Evolutionary conservation across 176 grass and related monocot species (phyloP).

Genomic region (Ampelocalamus luodianensis): DNA sequence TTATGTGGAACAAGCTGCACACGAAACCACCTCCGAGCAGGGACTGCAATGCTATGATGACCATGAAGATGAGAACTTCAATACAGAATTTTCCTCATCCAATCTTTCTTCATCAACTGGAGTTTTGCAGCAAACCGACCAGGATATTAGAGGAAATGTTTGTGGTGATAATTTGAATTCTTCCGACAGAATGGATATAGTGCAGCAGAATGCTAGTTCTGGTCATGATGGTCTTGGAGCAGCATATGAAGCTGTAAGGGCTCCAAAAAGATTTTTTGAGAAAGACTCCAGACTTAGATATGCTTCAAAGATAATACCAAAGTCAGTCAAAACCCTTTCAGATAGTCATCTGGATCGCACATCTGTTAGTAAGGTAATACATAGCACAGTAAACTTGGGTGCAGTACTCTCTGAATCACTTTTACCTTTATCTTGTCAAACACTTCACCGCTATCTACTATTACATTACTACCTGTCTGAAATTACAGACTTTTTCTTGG

Average conservation of each 20-base stretch:
- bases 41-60: conserved; percentile 39
- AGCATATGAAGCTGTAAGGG: conserved; percentile 27
- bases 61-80: conserved; percentile 34
- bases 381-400: background rate
- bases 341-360: conserved; percentile 36
- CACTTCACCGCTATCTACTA: background rate
- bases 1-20: conserved; percentile 44
- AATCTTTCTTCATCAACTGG: conserved; percentile 32
- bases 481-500: background rate
- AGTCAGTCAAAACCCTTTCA: conserved; percentile 39
- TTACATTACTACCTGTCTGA: background rate
- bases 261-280: conserved; percentile 38
- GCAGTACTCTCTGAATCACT: background rate
- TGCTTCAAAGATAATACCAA: conserved; percentile 51
- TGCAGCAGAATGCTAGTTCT: conserved; percentile 22
- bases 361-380: conserved; percentile 63
- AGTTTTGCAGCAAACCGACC: conserved; percentile 45
- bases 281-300: conserved; percentile 44
- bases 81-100: conserved; percentile 35
- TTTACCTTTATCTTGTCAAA: background rate
- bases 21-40: conserved; percentile 41
- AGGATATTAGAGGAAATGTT: conserved; percentile 45
- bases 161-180: conserved; percentile 15
- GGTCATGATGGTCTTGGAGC: conserved; percentile 32
- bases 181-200: conserved; percentile 13